phyloP scores from a whole-genome alignment of 306 rosid species.

The Malus sieversii region DNA sequence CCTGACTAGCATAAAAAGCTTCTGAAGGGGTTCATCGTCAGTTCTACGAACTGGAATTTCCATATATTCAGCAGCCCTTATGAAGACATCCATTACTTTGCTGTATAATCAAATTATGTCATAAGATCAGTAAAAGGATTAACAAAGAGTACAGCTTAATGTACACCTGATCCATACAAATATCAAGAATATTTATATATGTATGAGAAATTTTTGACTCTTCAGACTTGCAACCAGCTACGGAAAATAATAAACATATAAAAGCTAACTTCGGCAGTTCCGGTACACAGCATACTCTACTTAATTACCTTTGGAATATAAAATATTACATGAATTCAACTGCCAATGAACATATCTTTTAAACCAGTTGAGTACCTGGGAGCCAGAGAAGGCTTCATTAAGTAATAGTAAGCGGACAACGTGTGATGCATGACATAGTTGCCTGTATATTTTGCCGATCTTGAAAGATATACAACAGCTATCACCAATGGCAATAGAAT shows the following conservation, averaged over 20 bases:
- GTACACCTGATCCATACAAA: neutral
- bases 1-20: conserved; percentile 87
- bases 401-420: conserved; percentile 69
- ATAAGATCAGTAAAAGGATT: neutral
- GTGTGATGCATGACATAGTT: conserved; percentile 99
- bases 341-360: neutral
- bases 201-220: neutral
- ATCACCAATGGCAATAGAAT: conserved; percentile 92
- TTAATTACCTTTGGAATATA: neutral
- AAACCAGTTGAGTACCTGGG: conserved; percentile 51
- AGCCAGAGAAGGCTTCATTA: conserved; percentile 95
- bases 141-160: neutral
- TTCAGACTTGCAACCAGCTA: neutral
- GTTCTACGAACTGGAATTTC: conserved; percentile 98
- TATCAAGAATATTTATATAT: neutral
- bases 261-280: neutral
- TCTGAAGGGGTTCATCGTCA: conserved; percentile 89
- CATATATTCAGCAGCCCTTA: conserved; percentile 88
- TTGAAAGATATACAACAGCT: conserved; percentile 93
- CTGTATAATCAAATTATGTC: conserved; percentile 34
- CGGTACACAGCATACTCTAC: neutral
- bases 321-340: neutral
- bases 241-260: neutral
- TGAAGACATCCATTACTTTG: conserved; percentile 98
- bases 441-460: conserved; percentile 89